These are phyloP conservation scores for Scedosporium apiospermum DNA, from an alignment of 2,329 filamentous ascomycete genomes.

Conservation along the genomic window DNA sequence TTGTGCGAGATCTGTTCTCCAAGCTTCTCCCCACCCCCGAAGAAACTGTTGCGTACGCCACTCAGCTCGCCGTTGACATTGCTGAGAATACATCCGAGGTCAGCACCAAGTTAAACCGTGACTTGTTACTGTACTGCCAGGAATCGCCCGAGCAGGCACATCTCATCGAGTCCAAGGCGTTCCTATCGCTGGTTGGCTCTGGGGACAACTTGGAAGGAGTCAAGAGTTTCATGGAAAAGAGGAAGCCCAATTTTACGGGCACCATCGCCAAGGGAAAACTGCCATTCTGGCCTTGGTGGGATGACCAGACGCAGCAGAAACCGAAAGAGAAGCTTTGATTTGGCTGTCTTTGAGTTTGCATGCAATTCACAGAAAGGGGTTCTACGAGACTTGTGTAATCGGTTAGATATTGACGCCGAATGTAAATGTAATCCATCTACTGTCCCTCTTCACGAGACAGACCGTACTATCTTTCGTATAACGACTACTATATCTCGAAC, in stretches of 20 bases:
- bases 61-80: slow-evolving; percentile 52
- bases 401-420: no score
- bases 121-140: slow-evolving; percentile 33
- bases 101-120: slow-evolving; percentile 11
- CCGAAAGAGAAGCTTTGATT: neutral
- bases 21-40: slow-evolving; percentile 16
- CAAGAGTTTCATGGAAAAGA: slow-evolving; percentile 66
- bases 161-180: slow-evolving; percentile 54
- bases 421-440: no score
- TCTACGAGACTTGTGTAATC: no score
- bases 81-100: slow-evolving; percentile 59
- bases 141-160: slow-evolving; percentile 58
- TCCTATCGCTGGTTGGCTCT: slow-evolving; percentile 48
- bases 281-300: slow-evolving; percentile 3
- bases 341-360: neutral
- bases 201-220: slow-evolving; percentile 71
- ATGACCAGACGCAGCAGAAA: neutral
- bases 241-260: slow-evolving; percentile 18
- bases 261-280: neutral
- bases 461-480: no score
- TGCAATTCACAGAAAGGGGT: no score
- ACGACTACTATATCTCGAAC: no score
- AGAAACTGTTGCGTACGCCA: slow-evolving; percentile 54
- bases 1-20: slow-evolving; percentile 8
- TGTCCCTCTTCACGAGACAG: no score